Evolutionary conservation across 148 eudicot species (phyloP), one percentile per base, ranked within the genome.

Genomic region (Silene latifolia): DNA sequence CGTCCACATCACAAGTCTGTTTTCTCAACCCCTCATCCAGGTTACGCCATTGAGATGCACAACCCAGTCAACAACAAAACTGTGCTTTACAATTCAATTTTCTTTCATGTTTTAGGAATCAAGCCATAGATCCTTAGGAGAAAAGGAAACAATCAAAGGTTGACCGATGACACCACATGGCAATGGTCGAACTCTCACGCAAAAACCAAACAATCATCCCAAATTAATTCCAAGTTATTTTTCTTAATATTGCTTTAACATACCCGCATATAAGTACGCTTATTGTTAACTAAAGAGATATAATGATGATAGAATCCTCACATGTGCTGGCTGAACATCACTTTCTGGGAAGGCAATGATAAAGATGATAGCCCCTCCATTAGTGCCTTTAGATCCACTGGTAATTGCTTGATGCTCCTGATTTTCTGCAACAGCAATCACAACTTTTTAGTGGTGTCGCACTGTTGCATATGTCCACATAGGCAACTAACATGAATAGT

Each of bases 291-390:
- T 10, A 39, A 18, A 23, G 44, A 9, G 48, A 14, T 25, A 25
- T 4, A 61, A 7, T 0, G 54, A 71, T 61, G 14, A 14, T 46
- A 48, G 47, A 64, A 61, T 35, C 72, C 95, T 76, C 86, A 94
- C 98, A 86, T 87, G 77, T 90, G 93, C 65, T 74, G 87, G 82
- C 96, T 94, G 83, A 91, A 94, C 83, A 81, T 78, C 56, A 81
- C 84, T 82, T 85, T 86, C 76, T 94, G 98, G 72, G 97, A 90
- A 84, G 98, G 91, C 63, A 94, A 69, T 77, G 87, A 74, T 87
- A 91, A 83, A 68, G 98, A 87, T 62, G 98, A 87, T 59, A 94
- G 93, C 75, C 96, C 97, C 64, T 85, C 89, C 86, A 61, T 82
- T 71, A 94, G 63, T 82, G 89, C 92, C 74, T 87, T 86, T 57